Evolutionary conservation across 768 basidiomycete species (phyloP).

Genomic region (Pulveroboletus sp.): DNA sequence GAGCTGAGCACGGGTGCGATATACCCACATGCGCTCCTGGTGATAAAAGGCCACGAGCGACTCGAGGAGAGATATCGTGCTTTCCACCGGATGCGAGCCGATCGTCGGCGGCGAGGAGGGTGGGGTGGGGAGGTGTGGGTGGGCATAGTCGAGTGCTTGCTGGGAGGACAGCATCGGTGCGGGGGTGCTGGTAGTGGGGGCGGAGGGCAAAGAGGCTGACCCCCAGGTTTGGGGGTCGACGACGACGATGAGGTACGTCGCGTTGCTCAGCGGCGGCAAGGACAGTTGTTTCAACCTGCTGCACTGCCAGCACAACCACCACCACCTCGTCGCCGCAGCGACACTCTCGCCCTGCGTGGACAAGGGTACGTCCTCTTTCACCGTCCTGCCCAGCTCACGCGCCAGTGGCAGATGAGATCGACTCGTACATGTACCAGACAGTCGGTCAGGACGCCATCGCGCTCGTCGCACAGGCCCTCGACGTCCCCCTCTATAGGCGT

Average conservation of each 20-base stretch:
- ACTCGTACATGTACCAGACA: constrained; percentile 99
- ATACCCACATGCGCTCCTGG: constrained; percentile 70
- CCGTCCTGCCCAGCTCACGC: constrained; percentile 1
- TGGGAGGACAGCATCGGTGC: constrained; percentile 26
- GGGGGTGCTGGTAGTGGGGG: constrained; percentile 25
- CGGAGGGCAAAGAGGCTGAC: constrained; percentile 13
- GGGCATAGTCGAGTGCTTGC: constrained; percentile 22
- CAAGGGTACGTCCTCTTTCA: constrained; percentile 55
- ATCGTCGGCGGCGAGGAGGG: constrained; percentile 31
- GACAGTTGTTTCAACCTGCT: constrained; percentile 95
- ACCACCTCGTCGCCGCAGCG: constrained; percentile 84
- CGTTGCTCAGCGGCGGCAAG: constrained; percentile 94
- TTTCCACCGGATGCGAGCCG: constrained; percentile 37
- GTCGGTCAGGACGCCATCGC: constrained; percentile 94
- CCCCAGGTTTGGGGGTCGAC: constrained; percentile 19
- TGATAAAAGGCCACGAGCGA: constrained; percentile 66
- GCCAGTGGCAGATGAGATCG: constrained; percentile 80
- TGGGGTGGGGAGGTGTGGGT: constrained; percentile 33
- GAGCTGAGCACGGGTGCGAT: constrained; percentile 59
- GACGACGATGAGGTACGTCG: constrained; percentile 81
- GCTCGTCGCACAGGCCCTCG: constrained; percentile 79
- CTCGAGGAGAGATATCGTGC: constrained; percentile 59
- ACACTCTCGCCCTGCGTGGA: constrained; percentile 82
- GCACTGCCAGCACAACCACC: constrained; percentile 84
- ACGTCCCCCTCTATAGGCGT: constrained; percentile 80